Base-by-base conservation (phyloP, 2,329 filamentous ascomycete species). In the Monilinia fructigena region DNA sequence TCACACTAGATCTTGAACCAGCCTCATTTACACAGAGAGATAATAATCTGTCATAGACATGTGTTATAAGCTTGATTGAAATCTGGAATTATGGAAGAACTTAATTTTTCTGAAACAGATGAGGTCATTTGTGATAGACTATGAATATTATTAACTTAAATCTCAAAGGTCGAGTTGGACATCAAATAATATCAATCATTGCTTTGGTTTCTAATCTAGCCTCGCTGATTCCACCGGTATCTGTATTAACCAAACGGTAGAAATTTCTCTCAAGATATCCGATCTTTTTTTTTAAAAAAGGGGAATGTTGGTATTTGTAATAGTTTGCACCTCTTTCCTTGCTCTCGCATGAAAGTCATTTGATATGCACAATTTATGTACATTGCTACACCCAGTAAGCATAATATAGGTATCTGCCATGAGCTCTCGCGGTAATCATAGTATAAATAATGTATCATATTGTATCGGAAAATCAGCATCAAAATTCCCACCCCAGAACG, bases 361-460 rank as follows among this genome's bases (percentile, higher is more conserved):
- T n/a, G 23, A 16, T 50, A 12, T 38, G 26, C 14, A 16, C 1
- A 38, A 50, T 11, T 14, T 7, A 26, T 1, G 28, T 23, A n/a
- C 31, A n/a, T n/a, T 35, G 10, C 28, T 11, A 55, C 14, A 23
- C 14, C 56, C n/a, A 14, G 26, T 2, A 26, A 26, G 6, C 5
- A 38, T 12, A 23, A 5, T 3, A 40, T 4, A 23, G 2, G 5
- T 2, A 18, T 35, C 26, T 10, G 6, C 20, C 23, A 38, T 50
- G 16, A 12, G 14, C 16, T 23, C 18, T 23, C 38, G n/a, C 28
- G 20, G n/a, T 20, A 18, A 61, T n/a, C 58, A 52, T 40, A 35
- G 58, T 38, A 23, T 55, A 23, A 23, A 23, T 23, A 40, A n/a
- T 61, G 58, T 61, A 38, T 60, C 28, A 60, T 59, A 59, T 48